Evolutionary conservation across 1,284 basidiomycete genomes (phyloP), one percentile per base, ranked within the genome.

Genomic region (Peniophora sp.): DNA sequence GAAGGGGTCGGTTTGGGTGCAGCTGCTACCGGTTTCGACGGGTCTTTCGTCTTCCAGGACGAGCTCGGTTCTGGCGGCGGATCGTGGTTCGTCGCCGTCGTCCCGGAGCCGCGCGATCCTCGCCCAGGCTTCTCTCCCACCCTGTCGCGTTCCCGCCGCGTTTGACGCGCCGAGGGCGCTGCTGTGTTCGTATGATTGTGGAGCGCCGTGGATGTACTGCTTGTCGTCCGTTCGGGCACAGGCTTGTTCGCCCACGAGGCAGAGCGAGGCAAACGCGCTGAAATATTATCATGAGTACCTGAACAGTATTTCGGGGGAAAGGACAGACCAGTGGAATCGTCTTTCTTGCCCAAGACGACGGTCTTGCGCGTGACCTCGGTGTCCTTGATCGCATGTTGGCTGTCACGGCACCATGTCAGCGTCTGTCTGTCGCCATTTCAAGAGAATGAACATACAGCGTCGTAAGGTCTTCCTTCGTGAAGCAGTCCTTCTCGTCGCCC

Each of bases 401-500:
- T 92, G 56, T 2, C 34, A 20, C 38, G 27, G 27, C 27, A 32
- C 27, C 27, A 32, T 22, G 11, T 44, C 51, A 34, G 50, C 27
- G 32, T 54, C 54, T 56, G 57, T 65, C 27, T 65, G 57, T 32
- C 38, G 17, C 49, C 47, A 56, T 48, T 10, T 35, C 45, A 39
- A 45, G 48, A 32, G 17, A 14, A 19, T 45, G 39, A 45, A 41
- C 44, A 45, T 64, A 92, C 89, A 95, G 67, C 2, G 89, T 93
- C 32, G 91, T 87, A 52, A 95, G 72, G 66, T 97, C 91, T 64
- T 95, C 91, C 69, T 93, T 93, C 9, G 87, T 94, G 64, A 94
- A 97, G 59, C 90, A 94, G 67, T 99, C 97, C 52, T 92, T 92
- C 66, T 99, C 96, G 60, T 98, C 97, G 19, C 95, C 96, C 84